Percentiles rank a stretch among this genome's conserved stretches.
phyloP scores from a whole-genome alignment of 768 basidiomycete species.

The Suillus plorans region DNA sequence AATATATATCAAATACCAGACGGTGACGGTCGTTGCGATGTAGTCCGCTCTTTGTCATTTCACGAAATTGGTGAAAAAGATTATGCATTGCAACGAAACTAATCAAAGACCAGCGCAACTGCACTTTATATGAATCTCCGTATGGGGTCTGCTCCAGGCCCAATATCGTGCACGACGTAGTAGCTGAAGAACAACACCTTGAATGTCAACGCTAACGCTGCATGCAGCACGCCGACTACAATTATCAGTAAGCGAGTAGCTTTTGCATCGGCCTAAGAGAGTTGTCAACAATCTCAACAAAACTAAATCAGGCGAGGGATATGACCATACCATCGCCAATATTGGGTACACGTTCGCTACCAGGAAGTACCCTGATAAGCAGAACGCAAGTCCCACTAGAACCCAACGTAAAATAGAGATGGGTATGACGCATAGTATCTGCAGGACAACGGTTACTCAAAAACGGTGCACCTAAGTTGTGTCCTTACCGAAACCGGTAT shows the following conservation, averaged over 20 bases:
- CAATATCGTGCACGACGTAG: conserved; percentile 44
- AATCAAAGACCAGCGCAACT: not conserved
- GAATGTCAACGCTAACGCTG: conserved; percentile 79
- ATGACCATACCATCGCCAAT: conserved; percentile 67
- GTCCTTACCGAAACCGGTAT: conserved; percentile 77
- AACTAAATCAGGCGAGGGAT: not conserved
- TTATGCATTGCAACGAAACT: not conserved
- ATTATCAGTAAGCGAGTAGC: conserved; percentile 82
- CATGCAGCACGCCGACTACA: conserved; percentile 71
- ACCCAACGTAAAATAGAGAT: conserved; percentile 81
- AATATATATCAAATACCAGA: not conserved
- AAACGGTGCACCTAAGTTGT: not conserved
- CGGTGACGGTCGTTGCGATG: too few relatives aligned
- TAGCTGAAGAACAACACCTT: conserved; percentile 70
- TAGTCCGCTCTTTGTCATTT: not conserved
- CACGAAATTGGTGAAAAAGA: not conserved
- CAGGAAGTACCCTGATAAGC: conserved; percentile 86
- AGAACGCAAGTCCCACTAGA: conserved; percentile 70
- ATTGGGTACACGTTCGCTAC: conserved; percentile 85
- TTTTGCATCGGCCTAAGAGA: conserved; percentile 76
- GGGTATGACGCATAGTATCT: conserved; percentile 87
- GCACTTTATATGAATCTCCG: conserved; percentile 24
- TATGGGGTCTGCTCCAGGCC: conserved; percentile 18
- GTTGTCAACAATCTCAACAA: conserved; percentile 5
- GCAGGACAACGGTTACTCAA: conserved; percentile 4